Conservation (phyloP, 371 early-diverging fungal genomes). For the Mucor irregularis region DNA sequence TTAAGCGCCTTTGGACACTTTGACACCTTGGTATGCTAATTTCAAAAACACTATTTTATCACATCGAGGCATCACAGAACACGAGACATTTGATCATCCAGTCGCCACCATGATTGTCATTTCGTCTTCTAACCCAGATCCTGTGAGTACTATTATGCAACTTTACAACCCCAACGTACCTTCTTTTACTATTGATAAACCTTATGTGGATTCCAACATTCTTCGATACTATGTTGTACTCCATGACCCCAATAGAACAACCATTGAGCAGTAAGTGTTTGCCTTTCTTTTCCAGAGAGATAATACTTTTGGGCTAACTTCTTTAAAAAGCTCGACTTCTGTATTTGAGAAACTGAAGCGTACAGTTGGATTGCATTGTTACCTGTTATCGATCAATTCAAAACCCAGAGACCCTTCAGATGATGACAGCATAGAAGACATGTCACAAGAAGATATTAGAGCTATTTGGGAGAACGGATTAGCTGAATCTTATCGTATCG, state of each 20-base stretch:
- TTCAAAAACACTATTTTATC: slow-evolving; percentile 73
- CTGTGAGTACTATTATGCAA: slow-evolving; percentile 65
- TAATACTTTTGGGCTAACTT: slow-evolving; percentile 2
- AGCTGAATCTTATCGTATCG: slow-evolving; percentile 21
- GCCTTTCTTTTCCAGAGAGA: neutral
- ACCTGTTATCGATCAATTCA: slow-evolving; percentile 61
- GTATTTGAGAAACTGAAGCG: slow-evolving; percentile 66
- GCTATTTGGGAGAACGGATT: slow-evolving; percentile 23
- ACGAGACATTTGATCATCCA: slow-evolving; percentile 94
- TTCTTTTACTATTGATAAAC: slow-evolving; percentile 59
- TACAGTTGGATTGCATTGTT: slow-evolving; percentile 69
- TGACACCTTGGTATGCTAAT: slow-evolving; percentile 88
- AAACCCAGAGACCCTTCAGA: slow-evolving; percentile 34
- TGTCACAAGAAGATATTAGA: slow-evolving; percentile 16
- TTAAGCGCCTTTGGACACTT: slow-evolving; percentile 45
- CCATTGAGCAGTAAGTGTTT: slow-evolving; percentile 53
- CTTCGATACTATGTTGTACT: slow-evolving; percentile 74
- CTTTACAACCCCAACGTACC: slow-evolving; percentile 61
- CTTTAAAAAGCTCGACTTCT: slow-evolving; percentile 62
- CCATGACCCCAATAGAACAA: slow-evolving; percentile 66
- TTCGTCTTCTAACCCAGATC: slow-evolving; percentile 78
- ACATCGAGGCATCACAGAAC: slow-evolving; percentile 74
- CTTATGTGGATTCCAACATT: slow-evolving; percentile 68
- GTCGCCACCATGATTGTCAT: slow-evolving; percentile 80
- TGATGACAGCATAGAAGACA: slow-evolving; percentile 20